Conservation (phyloP, 208 protist species). For the Leishmania aethiopica region DNA sequence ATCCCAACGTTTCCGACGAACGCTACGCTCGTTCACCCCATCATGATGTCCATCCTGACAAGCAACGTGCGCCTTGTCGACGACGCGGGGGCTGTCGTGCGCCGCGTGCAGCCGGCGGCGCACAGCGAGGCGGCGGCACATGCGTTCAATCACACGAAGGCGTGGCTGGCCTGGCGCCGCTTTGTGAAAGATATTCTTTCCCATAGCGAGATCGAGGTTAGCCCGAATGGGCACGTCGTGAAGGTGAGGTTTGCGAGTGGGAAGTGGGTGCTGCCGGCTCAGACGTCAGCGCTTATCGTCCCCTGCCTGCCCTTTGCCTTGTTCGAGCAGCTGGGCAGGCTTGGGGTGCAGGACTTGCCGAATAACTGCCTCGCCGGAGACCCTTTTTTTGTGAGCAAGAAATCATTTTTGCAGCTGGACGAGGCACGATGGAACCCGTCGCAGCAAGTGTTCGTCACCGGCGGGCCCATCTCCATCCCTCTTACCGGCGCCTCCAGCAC, state of each 20-base stretch:
- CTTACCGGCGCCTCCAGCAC: conserved; percentile 28
- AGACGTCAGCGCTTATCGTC: conserved; percentile 51
- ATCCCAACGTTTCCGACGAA: conserved; percentile 64
- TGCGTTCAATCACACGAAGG: neutral
- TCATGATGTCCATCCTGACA: conserved; percentile 44
- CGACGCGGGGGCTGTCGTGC: conserved; percentile 31
- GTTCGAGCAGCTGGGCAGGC: conserved; percentile 33
- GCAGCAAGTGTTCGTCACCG: conserved; percentile 49
- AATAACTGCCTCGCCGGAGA: conserved; percentile 61
- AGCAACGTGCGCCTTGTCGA: conserved; percentile 50
- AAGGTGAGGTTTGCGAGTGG: conserved; percentile 36
- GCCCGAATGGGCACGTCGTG: conserved; percentile 36
- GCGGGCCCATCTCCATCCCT: conserved; percentile 57
- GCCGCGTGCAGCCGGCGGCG: conserved; percentile 6
- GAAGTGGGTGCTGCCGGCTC: conserved; percentile 29
- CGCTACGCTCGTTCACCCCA: conserved; percentile 22
- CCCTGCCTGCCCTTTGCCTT: conserved; percentile 61
- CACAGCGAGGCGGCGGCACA: neutral
- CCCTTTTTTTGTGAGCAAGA: conserved; percentile 48
- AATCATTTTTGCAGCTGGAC: conserved; percentile 38
- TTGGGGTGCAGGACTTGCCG: conserved; percentile 39
- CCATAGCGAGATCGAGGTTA: conserved; percentile 41
- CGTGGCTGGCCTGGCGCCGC: conserved; percentile 18
- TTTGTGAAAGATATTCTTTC: conserved; percentile 36
- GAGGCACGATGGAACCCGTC: conserved; percentile 21